Evolutionary conservation across 768 basidiomycete species (phyloP), one percentile per base, ranked within the genome.

Genomic region (Tylopilus vinaceipallidus): DNA sequence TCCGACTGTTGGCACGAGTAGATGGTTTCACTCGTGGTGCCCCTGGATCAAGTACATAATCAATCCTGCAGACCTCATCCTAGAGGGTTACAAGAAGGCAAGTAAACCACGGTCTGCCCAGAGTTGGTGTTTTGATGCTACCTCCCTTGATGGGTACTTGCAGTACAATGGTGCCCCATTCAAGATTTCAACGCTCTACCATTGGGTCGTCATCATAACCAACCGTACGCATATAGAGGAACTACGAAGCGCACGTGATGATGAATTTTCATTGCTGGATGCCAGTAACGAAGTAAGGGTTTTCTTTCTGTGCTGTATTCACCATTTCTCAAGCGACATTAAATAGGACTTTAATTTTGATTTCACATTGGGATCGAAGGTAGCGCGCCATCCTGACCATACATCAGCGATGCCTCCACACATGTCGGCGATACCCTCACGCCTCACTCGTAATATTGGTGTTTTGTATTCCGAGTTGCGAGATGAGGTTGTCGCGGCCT

Each of bases 171-270:
- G 44, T 9, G 45, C 49, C 2, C 48, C 65, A 5, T 75, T 73
- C 57, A 73, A 67, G 40, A 50, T 72, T 4, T 50, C 70, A 0
- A 47, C 53, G 2, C 24, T 57, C 3, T 20, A 27, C 10, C 58
- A 59, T n/a, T 80, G 79, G 79, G 45, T 61, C 0, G 68, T 80
- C 26, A 36, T 81, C 16, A 40, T 74, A 0, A 59, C 57, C 16
- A 63, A 61, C 5, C 59, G 52, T 0, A 45, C 60, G 16, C 45
- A 66, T 3, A 54, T 76, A 17, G 70, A 76, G 3, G 76, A 78
- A 23, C 19, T 77, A 6, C 58, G 65, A 7, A 72, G 62, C 42
- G 70, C 73, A 6, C 61, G 73, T 0, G 73, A 74, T 12, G 69
- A 71, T 20, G 54, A 52, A 5, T 55, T 79, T 16, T 75, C 75